Evolutionary conservation across 2,329 filamentous ascomycete genomes (phyloP).

Genomic region (Aspergillus ochraceoroseus): DNA sequence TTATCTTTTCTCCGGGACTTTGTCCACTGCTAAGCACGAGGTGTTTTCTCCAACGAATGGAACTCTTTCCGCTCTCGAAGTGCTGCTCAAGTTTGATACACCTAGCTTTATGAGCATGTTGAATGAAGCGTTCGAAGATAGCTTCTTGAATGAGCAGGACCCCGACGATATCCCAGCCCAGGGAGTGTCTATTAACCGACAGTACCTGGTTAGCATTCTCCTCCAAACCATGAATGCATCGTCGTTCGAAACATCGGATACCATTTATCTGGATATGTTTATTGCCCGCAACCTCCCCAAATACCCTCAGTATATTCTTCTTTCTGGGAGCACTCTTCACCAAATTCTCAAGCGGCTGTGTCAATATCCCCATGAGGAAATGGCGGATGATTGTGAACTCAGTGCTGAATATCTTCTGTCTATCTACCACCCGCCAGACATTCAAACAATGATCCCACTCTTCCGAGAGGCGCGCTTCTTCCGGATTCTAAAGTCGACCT

Average conservation of each 20-base stretch:
- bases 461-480: constrained; percentile 80
- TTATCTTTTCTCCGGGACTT: constrained; percentile 82
- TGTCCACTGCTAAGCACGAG: constrained; percentile 15
- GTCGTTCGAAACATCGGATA: constrained; percentile 70
- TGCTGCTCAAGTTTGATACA: constrained; percentile 82
- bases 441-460: constrained; percentile 67
- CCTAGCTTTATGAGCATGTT: constrained; percentile 90
- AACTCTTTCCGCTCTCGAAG: constrained; percentile 76
- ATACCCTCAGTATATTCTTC: constrained; percentile 89
- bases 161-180: constrained; percentile 54
- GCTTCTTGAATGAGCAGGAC: constrained; percentile 78
- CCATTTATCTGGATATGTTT: constrained; percentile 97
- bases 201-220: constrained; percentile 87
- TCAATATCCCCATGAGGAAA: constrained; percentile 70
- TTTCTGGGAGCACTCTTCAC: constrained; percentile 80
- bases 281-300: constrained; percentile 93
- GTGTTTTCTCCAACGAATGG: constrained; percentile 55
- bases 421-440: constrained; percentile 82
- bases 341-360: constrained; percentile 78
- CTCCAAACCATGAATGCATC: constrained; percentile 77
- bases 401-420: constrained; percentile 94
- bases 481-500: constrained; percentile 84
- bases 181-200: constrained; percentile 70
- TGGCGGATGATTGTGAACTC: constrained; percentile 92
- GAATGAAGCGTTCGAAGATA: constrained; percentile 95